A percentile compares a stretch with the other conserved stretches of the same genome.
Conservation (phyloP, 139 green algal species). For the Chlorella sp. region DNA sequence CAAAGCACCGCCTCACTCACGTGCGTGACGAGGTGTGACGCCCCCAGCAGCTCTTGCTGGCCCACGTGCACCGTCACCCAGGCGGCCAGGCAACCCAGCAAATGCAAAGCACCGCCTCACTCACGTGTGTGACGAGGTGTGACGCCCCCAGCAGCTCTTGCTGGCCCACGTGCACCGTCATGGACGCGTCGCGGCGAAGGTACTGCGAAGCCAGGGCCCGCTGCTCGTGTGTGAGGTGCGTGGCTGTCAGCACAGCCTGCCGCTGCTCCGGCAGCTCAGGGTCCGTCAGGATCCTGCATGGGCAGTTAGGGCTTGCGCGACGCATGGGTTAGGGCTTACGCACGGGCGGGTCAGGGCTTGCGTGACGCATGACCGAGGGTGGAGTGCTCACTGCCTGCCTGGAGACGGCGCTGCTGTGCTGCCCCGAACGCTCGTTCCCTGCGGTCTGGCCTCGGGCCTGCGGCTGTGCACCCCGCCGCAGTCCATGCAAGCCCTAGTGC, state of each 20-base stretch:
- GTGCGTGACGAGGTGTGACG: background rate
- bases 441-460: background rate
- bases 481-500: background rate
- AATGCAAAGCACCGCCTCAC: slow-evolving; percentile 1
- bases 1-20: background rate
- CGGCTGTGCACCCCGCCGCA: background rate
- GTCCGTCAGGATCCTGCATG: slow-evolving; percentile 14
- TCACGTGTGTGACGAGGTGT: background rate
- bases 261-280: slow-evolving; percentile 3
- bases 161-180: slow-evolving; percentile 2
- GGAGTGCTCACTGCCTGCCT: background rate
- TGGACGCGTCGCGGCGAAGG: slow-evolving; percentile 1
- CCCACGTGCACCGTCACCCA: slow-evolving; percentile 1
- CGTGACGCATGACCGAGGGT: background rate
- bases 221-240: slow-evolving; percentile 15
- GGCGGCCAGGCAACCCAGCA: background rate
- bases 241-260: slow-evolving; percentile 12
- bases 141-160: background rate
- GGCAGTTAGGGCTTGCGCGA: background rate
- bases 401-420: background rate
- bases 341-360: background rate
- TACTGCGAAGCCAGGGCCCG: slow-evolving; percentile 4
- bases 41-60: background rate
- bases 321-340: background rate
- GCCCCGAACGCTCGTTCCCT: background rate